Evolutionary conservation across 2,329 filamentous ascomycete species (phyloP).

Genomic region (Fusarium mexicanum): DNA sequence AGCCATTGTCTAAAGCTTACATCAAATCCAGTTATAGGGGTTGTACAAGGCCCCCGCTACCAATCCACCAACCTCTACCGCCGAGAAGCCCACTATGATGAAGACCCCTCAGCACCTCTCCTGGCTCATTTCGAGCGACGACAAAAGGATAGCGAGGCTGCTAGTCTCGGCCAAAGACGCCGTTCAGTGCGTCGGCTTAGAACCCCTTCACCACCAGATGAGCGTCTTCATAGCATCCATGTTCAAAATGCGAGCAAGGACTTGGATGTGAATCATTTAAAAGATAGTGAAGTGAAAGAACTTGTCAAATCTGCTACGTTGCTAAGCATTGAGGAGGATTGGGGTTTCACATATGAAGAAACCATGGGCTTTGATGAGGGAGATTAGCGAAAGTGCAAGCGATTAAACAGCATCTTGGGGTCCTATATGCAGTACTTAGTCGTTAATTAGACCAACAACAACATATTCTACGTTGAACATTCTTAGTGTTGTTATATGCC

Average conservation of each 20-base stretch:
- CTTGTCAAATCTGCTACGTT: slow-evolving; percentile 42
- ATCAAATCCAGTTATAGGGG: slow-evolving; percentile 60
- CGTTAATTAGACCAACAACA: not conserved
- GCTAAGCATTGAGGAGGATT: slow-evolving; percentile 47
- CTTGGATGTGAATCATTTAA: slow-evolving; percentile 41
- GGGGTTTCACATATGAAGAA: slow-evolving; percentile 49
- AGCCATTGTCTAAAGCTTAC: slow-evolving; percentile 54
- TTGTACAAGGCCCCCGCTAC: slow-evolving; percentile 66
- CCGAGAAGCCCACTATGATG: slow-evolving; percentile 58
- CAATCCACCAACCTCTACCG: slow-evolving; percentile 56
- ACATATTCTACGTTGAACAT: not conserved
- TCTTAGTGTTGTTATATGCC: not conserved
- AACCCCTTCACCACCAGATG: slow-evolving; percentile 17
- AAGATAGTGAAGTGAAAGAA: slow-evolving; percentile 24
- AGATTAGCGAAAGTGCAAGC: not conserved
- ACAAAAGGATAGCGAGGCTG: slow-evolving; percentile 55
- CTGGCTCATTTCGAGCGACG: slow-evolving; percentile 53
- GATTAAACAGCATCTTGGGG: not conserved
- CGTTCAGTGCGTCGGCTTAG: slow-evolving; percentile 43
- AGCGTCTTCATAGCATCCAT: slow-evolving; percentile 31
- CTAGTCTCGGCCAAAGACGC: slow-evolving; percentile 37
- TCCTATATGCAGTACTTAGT: not conserved
- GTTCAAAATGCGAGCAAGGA: slow-evolving; percentile 43
- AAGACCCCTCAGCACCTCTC: slow-evolving; percentile 56
- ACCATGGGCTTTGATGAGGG: slow-evolving; percentile 5